phyloP scores from a whole-genome alignment of 495 filamentous ascomycete species.

The Thozetella sp. region DNA sequence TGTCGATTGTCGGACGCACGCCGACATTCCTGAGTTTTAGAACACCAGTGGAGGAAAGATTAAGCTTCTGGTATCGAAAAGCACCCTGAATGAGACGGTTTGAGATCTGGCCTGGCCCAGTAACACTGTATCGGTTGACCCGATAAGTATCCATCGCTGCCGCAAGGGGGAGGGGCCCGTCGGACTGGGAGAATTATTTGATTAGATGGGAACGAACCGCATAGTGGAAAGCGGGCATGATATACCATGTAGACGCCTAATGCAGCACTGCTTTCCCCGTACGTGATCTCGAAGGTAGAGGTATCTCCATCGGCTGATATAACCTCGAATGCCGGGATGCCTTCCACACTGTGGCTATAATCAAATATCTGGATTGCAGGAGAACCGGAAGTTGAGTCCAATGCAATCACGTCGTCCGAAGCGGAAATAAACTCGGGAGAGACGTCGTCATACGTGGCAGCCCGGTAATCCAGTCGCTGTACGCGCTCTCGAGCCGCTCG shows the following conservation, averaged over 20 bases:
- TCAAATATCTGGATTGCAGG: too few species aligned
- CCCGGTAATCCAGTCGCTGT: too few species aligned
- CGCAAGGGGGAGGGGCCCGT: constrained; percentile 16
- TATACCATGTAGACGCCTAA: constrained; percentile 20
- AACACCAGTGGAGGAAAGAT: constrained; percentile 18
- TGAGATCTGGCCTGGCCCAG: constrained; percentile 6
- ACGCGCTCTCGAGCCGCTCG: too few species aligned
- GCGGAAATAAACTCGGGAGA: too few species aligned
- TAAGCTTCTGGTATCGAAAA: constrained; percentile 24
- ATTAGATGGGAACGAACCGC: too few species aligned
- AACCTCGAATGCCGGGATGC: constrained; percentile 18
- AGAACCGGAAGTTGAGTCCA: too few species aligned
- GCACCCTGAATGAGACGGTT: constrained; percentile 19
- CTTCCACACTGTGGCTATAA: constrained; percentile 10
- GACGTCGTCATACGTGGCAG: too few species aligned
- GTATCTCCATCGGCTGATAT: constrained; percentile 11
- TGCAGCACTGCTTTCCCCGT: constrained; percentile 11
- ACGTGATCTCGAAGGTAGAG: constrained; percentile 20
- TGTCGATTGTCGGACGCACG: constrained; percentile 9
- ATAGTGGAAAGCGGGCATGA: neutral
- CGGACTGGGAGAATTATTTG: constrained; percentile 6
- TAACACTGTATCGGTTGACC: constrained; percentile 18
- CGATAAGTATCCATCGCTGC: constrained; percentile 24
- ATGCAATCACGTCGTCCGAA: too few species aligned
- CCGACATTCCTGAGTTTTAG: constrained; percentile 15